Evolutionary conservation across 2,329 filamentous ascomycete species (phyloP), one percentile per base, ranked within the genome.

Genomic region (Erysiphe pisi): DNA sequence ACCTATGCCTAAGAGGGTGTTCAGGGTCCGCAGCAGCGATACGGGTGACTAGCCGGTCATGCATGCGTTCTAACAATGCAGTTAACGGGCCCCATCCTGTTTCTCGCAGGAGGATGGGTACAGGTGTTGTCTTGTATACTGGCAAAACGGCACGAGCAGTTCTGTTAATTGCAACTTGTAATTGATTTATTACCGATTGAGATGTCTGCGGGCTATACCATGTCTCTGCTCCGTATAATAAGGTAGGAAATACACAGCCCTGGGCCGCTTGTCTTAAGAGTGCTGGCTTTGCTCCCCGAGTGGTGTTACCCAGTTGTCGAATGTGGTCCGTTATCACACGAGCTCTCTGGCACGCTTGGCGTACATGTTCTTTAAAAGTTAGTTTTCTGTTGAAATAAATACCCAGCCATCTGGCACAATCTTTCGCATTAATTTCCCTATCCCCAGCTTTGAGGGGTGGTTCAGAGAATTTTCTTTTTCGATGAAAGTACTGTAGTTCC

Each of bases 321-420:
- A 74, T 1, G 31, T 74, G 45, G n/a, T 74, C 70, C 12, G 45
- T 74, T 9, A 49, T 49, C 40, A 74, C 70, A 22, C 70, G 36
- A 36, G 8, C 16, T 43, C 36, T 70, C 36, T 43, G 28, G 12
- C 63, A 70, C 16, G 63, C 63, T 40, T n/a, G 9, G 12, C 8
- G 28, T 40, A 70, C 63, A 40, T 70, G 63, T 4, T 70, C 28
- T 40, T 43, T 70, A 40, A 70, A 70, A 2, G 16, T 1, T 20
- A 40, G 18, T 36, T 14, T 70, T 43, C 63, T 40, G 36, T 70
- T 31, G 7, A 70, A 70, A 36, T 40, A 70, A 6, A 70, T 25
- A 20, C 63, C 63, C 2, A 70, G 63, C 9, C 63, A 70, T 43
- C 63, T 70, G n/a, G 63, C 40, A 40, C 25, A 43, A 31, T 70